Percentiles rank a stretch among this genome's conserved stretches.
These are phyloP conservation scores for Botryotinia globosa DNA, from an alignment of 2,329 filamentous ascomycete genomes.

Conservation along the genomic window DNA sequence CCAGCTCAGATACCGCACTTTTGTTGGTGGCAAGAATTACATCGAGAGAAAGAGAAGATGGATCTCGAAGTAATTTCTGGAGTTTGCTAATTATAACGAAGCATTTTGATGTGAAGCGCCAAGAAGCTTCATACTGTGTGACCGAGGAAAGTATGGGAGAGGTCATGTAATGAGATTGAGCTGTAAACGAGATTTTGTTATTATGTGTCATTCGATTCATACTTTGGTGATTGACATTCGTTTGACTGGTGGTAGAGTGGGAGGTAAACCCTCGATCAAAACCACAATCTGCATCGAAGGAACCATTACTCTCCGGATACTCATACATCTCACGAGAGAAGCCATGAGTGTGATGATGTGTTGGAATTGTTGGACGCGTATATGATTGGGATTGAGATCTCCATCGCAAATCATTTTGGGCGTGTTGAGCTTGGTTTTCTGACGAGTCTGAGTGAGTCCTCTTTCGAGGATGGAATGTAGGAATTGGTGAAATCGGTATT, in stretches of 20 bases:
- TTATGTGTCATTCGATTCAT: background rate
- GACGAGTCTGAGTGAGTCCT: background rate
- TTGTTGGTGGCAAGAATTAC: constrained; percentile 15
- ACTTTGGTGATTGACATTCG: background rate
- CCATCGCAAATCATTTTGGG: background rate
- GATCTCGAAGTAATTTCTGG: constrained; percentile 6
- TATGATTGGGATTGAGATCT: background rate
- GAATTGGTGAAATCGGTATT: background rate
- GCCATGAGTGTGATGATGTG: background rate
- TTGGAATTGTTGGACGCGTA: background rate
- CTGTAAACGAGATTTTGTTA: background rate
- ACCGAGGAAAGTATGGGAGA: background rate
- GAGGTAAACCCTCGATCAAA: background rate
- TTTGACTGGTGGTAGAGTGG: background rate
- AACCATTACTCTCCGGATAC: background rate
- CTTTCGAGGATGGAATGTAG: background rate
- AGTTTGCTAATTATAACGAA: constrained; percentile 12
- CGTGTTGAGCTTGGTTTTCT: background rate
- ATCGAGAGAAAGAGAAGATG: constrained; percentile 11
- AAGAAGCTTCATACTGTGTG: background rate
- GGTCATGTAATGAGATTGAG: background rate
- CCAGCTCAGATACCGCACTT: constrained; percentile 6
- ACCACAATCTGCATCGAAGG: background rate
- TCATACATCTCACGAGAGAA: background rate
- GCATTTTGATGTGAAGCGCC: constrained; percentile 3